A percentile compares a stretch with the other conserved stretches of the same genome.
These are phyloP conservation scores for Catharanthus roseus DNA, from an alignment of 257 asterid genomes.

Conservation along the genomic window DNA sequence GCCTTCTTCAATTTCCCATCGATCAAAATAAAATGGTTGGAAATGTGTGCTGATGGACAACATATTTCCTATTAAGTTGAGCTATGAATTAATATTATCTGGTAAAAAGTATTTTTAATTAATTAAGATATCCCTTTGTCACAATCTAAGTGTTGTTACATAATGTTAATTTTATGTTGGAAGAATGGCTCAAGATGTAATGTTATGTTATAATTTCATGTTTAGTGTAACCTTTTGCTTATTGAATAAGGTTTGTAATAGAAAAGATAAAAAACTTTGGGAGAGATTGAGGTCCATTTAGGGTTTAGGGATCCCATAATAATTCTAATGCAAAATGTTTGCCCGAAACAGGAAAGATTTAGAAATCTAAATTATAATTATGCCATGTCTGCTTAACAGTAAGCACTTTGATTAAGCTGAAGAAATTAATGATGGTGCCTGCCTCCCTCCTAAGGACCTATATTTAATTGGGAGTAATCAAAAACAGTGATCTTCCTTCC, in stretches of 20 bases:
- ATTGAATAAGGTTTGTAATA: neutral
- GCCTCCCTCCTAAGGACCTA: constrained; percentile 17
- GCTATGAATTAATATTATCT: no score
- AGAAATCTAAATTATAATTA: constrained; percentile 20
- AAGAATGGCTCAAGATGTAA: no score
- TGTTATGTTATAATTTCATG: no score
- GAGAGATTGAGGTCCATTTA: neutral
- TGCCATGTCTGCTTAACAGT: constrained; percentile 18
- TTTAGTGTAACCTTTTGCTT: neutral
- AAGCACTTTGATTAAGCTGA: constrained; percentile 23
- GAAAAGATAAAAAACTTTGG: neutral
- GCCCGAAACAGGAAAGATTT: constrained; percentile 9
- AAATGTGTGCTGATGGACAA: no score
- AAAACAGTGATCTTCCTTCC: neutral
- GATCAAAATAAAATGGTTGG: no score
- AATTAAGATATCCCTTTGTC: no score
- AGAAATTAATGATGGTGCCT: constrained; percentile 31
- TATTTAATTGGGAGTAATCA: constrained; percentile 8
- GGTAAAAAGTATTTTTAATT: no score
- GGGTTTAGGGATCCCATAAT: neutral
- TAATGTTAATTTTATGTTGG: no score
- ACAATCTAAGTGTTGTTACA: no score
- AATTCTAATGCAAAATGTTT: neutral
- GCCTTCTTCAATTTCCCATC: no score
- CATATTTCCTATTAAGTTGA: no score